Evolutionary conservation across 2,329 filamentous ascomycete species (phyloP).

Genomic region (Colletotrichum brevisporum): DNA sequence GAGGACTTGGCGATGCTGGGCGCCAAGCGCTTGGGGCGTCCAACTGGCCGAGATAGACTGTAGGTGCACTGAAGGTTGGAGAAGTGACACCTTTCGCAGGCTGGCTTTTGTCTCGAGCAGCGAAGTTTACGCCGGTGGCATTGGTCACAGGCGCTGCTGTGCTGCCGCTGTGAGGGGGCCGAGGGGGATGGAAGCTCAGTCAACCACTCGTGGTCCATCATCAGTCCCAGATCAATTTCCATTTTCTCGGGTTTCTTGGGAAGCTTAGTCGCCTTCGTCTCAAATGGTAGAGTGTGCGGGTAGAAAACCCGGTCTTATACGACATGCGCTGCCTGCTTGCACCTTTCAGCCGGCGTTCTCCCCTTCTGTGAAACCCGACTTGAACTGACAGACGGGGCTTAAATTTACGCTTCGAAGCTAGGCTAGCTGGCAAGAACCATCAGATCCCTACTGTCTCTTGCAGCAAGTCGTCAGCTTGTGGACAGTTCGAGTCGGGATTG

Average conservation of each 20-base stretch:
- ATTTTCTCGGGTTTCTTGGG: not conserved
- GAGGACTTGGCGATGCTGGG: not conserved
- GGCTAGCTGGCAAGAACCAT: no score
- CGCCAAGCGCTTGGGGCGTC: not conserved
- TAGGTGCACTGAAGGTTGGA: not conserved
- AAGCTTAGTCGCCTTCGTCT: no score
- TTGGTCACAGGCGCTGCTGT: not conserved
- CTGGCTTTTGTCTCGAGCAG: slow-evolving; percentile 1
- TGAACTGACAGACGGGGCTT: no score
- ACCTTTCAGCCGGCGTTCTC: no score
- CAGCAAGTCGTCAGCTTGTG: no score
- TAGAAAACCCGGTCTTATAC: no score
- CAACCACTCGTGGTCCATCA: not conserved
- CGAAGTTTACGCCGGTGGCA: slow-evolving; percentile 1
- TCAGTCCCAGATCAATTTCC: not conserved
- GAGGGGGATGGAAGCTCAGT: not conserved
- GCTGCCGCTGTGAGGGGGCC: not conserved
- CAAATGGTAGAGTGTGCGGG: no score
- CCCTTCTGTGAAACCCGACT: no score
- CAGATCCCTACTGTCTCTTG: no score
- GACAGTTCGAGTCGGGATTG: no score
- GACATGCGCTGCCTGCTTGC: no score
- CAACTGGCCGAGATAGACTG: not conserved
- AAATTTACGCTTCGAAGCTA: no score
- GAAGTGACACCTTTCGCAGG: not conserved